Evolutionary conservation across 371 early-diverging fungal genomes (phyloP).

Genomic region (Rhizopus delemar): DNA sequence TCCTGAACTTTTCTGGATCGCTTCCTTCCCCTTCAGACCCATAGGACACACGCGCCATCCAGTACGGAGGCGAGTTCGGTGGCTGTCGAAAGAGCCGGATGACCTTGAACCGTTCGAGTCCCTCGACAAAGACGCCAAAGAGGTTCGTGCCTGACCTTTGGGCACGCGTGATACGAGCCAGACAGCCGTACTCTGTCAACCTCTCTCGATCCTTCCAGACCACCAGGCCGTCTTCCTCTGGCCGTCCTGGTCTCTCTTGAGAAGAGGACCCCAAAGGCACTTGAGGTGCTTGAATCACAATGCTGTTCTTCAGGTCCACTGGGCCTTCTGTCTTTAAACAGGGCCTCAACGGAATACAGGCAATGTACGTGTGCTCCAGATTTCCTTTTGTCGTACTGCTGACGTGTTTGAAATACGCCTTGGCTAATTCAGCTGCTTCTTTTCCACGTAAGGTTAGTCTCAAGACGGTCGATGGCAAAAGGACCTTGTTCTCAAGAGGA

Average conservation of each 20-base stretch:
- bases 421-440: constrained; percentile 36
- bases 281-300: constrained; percentile 19
- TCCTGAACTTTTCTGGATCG: constrained; percentile 50
- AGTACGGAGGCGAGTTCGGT: constrained; percentile 9
- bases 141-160: constrained; percentile 33
- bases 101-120: constrained; percentile 31
- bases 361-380: constrained; percentile 21
- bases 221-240: background rate
- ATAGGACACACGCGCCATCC: constrained; percentile 30
- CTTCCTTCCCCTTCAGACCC: constrained; percentile 9
- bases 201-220: constrained; percentile 13
- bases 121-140: constrained; percentile 36
- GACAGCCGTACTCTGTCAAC: constrained; percentile 39
- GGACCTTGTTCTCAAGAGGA: constrained; percentile 38
- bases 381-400: background rate
- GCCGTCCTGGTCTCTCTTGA: background rate
- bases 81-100: constrained; percentile 3
- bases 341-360: constrained; percentile 28
- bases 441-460: constrained; percentile 37
- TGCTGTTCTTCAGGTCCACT: background rate
- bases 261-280: constrained; percentile 6
- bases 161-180: constrained; percentile 42
- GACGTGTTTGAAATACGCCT: constrained; percentile 23
- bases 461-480: constrained; percentile 39
- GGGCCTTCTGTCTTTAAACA: background rate